A percentile compares a stretch with the other conserved stretches of the same genome.
Conservation (phyloP, 2,329 filamentous ascomycete species). For the Colletotrichum plurivorum region DNA sequence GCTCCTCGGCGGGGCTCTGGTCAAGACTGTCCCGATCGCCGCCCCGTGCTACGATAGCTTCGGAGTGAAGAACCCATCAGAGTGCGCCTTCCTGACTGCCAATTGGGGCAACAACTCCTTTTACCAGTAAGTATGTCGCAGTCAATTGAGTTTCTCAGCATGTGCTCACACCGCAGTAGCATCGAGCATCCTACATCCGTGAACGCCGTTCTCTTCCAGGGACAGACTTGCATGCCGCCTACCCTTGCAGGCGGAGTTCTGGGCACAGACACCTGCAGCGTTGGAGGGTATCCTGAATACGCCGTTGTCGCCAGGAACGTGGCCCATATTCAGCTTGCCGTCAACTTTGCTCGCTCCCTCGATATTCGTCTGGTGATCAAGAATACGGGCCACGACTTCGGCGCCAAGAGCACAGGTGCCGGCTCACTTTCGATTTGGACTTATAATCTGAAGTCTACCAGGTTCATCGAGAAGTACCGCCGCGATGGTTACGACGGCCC, state of each 20-base stretch:
- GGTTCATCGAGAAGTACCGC: slow-evolving; percentile 21
- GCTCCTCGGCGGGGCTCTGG: slow-evolving; percentile 48
- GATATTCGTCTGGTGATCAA: slow-evolving; percentile 59
- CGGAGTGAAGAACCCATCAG: slow-evolving; percentile 45
- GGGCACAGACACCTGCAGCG: not conserved
- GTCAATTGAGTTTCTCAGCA: not conserved
- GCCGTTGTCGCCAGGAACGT: not conserved
- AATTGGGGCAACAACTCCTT: not conserved
- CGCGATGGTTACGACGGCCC: not conserved
- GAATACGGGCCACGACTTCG: slow-evolving; percentile 58
- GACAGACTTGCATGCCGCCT: not conserved
- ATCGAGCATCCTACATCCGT: slow-evolving; percentile 45
- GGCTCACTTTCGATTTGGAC: slow-evolving; percentile 59
- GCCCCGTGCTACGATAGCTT: slow-evolving; percentile 48
- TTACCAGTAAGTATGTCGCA: not conserved
- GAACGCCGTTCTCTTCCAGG: slow-evolving; percentile 42
- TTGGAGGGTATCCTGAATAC: not conserved
- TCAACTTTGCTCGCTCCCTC: slow-evolving; percentile 58
- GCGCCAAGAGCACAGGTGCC: slow-evolving; percentile 60
- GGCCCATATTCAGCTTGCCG: slow-evolving; percentile 49
- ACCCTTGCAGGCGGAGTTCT: not conserved
- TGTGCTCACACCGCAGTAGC: slow-evolving; percentile 39
- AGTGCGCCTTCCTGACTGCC: slow-evolving; percentile 45
- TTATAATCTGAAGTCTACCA: slow-evolving; percentile 51
- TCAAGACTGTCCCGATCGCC: slow-evolving; percentile 48